A percentile compares a stretch with the other conserved stretches of the same genome.
Evolutionary conservation across 2,329 filamentous ascomycete species (phyloP).

Genomic region (Fusarium foetens): DNA sequence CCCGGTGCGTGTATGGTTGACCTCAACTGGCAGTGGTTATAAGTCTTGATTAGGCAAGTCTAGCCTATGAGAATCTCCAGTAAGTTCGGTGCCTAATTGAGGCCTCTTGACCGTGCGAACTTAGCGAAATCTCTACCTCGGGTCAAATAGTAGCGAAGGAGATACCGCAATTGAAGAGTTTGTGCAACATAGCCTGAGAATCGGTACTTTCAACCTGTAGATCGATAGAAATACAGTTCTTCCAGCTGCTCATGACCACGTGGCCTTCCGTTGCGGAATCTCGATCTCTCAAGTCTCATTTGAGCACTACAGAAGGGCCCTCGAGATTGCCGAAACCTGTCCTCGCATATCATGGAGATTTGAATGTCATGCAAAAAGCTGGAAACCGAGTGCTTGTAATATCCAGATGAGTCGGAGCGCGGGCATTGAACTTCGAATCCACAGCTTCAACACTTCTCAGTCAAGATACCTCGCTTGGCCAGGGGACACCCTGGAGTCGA

Average conservation of each 20-base stretch:
- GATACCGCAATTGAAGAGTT: too few species aligned
- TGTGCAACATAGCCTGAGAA: too few species aligned
- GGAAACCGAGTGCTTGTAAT: neutral
- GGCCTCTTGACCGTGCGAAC: too few species aligned
- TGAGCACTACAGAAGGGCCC: neutral
- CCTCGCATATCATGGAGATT: too few species aligned
- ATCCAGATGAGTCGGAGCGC: neutral
- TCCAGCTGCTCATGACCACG: neutral
- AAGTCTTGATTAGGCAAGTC: neutral
- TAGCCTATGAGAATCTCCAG: neutral
- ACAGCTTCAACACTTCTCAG: neutral
- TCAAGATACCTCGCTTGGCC: neutral
- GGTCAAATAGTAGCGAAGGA: too few species aligned
- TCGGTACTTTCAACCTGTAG: too few species aligned
- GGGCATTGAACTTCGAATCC: neutral
- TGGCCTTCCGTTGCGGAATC: neutral
- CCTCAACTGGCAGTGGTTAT: neutral
- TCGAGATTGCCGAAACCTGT: too few species aligned
- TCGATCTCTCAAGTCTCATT: neutral
- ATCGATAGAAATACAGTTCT: neutral
- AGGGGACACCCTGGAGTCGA: rapidly evolving
- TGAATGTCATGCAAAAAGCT: rapidly evolving
- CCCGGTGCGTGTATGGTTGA: too few species aligned
- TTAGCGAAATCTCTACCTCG: too few species aligned
- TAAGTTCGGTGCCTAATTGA: too few species aligned